Percentiles rank a stretch among this genome's conserved stretches.
phyloP scores from a whole-genome alignment of 805 yeast species.

The Pichia kluyveri region DNA sequence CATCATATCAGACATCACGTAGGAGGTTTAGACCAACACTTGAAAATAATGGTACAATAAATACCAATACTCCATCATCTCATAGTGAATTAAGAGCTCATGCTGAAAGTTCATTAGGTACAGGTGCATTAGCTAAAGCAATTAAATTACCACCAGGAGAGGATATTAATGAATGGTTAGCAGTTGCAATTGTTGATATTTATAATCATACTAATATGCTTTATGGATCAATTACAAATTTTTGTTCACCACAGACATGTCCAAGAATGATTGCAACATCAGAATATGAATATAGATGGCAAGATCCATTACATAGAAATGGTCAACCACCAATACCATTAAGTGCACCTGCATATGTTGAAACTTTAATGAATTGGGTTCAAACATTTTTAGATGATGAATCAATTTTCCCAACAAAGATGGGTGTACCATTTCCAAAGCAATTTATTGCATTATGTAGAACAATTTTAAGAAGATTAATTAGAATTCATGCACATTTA shows the following conservation, averaged over 20 bases:
- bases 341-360: slow-evolving; percentile 93
- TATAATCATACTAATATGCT: slow-evolving; percentile 95
- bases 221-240: slow-evolving; percentile 91
- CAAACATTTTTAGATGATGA: slow-evolving; percentile 91
- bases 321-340: slow-evolving; percentile 71
- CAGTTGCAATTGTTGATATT: slow-evolving; percentile 95
- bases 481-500: slow-evolving; percentile 93
- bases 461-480: slow-evolving; percentile 83
- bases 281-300: slow-evolving; percentile 96
- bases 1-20: neutral
- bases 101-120: slow-evolving; percentile 92
- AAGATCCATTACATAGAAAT: slow-evolving; percentile 51
- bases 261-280: slow-evolving; percentile 97
- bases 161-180: slow-evolving; percentile 88
- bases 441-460: slow-evolving; percentile 71
- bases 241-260: slow-evolving; percentile 90
- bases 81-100: slow-evolving; percentile 76
- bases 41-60: neutral
- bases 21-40: neutral
- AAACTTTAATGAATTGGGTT: slow-evolving; percentile 89
- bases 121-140: slow-evolving; percentile 85
- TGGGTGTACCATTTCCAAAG: slow-evolving; percentile 86
- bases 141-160: slow-evolving; percentile 92
- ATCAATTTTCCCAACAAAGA: slow-evolving; percentile 77
- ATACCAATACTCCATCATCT: neutral